Evolutionary conservation across 331 rosid species (phyloP).

Genomic region (Acacia pycnantha): DNA sequence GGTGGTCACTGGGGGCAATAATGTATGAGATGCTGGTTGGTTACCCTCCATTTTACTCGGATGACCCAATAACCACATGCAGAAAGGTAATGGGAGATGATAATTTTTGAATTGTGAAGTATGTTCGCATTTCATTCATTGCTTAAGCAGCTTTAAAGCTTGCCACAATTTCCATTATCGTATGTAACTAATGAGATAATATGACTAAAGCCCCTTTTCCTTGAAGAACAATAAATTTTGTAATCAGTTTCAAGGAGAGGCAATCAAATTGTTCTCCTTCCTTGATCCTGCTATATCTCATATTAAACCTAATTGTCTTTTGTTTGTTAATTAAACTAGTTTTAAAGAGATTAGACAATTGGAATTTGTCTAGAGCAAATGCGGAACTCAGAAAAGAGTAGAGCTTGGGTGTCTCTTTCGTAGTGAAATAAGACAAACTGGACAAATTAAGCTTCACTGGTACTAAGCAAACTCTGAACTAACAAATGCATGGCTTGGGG

Average conservation of each 20-base stretch:
- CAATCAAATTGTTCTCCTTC: neutral
- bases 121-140: constrained; percentile 21
- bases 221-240: neutral
- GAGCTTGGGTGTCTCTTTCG: neutral
- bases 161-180: constrained; percentile 2
- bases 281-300: neutral
- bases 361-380: neutral
- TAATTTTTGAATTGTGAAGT: neutral
- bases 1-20: constrained; percentile 99
- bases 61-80: constrained; percentile 93
- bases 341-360: neutral
- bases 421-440: neutral
- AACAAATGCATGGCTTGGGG: neutral
- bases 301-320: neutral
- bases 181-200: neutral
- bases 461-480: neutral
- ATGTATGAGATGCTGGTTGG: constrained; percentile 99
- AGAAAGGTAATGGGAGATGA: constrained; percentile 67
- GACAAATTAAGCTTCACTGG: neutral
- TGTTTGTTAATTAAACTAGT: neutral
- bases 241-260: neutral
- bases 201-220: neutral
- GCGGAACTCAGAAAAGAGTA: neutral
- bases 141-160: neutral
- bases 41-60: constrained; percentile 96